These are phyloP conservation scores for Phytophthora hybrid DNA, from an alignment of 352 stramenopile species.

Conservation along the genomic window DNA sequence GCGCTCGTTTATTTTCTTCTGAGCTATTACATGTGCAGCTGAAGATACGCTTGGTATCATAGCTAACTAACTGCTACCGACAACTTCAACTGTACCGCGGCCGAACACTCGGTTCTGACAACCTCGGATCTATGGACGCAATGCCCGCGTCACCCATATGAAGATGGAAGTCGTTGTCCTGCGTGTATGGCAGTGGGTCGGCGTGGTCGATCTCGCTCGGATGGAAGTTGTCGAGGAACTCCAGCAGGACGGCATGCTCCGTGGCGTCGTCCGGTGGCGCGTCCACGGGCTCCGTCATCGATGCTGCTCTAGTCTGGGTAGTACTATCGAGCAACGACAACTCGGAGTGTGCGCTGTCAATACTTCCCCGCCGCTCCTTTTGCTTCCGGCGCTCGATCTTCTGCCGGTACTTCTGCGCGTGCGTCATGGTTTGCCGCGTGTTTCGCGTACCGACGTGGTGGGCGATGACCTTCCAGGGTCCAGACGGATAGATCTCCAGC, in stretches of 20 bases:
- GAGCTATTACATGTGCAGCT: background rate
- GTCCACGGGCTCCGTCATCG: slow-evolving; percentile 12
- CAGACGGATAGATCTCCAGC: slow-evolving; percentile 41
- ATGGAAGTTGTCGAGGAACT: slow-evolving; percentile 38
- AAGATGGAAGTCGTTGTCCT: slow-evolving; percentile 14
- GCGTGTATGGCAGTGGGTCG: slow-evolving; percentile 24
- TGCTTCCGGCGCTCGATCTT: slow-evolving; percentile 31
- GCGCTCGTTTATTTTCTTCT: slow-evolving; percentile 4
- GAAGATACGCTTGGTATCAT: background rate
- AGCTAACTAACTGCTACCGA: background rate
- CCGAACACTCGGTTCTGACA: slow-evolving; percentile 6
- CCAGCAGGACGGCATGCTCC: slow-evolving; percentile 28
- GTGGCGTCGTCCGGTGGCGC: slow-evolving; percentile 4
- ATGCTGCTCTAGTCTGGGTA: slow-evolving; percentile 11
- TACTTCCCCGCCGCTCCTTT: slow-evolving; percentile 14
- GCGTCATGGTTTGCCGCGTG: slow-evolving; percentile 44
- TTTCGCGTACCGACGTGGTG: slow-evolving; percentile 37
- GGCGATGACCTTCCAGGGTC: slow-evolving; percentile 43
- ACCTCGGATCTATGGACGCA: background rate
- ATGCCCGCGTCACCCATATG: background rate
- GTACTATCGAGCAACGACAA: slow-evolving; percentile 5
- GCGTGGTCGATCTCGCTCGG: slow-evolving; percentile 30
- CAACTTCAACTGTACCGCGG: slow-evolving; percentile 18
- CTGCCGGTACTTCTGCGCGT: slow-evolving; percentile 53
- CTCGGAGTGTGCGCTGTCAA: slow-evolving; percentile 8